These are phyloP conservation scores for Phytophthora niederhauseri DNA, from an alignment of 352 stramenopile genomes.

Conservation along the genomic window DNA sequence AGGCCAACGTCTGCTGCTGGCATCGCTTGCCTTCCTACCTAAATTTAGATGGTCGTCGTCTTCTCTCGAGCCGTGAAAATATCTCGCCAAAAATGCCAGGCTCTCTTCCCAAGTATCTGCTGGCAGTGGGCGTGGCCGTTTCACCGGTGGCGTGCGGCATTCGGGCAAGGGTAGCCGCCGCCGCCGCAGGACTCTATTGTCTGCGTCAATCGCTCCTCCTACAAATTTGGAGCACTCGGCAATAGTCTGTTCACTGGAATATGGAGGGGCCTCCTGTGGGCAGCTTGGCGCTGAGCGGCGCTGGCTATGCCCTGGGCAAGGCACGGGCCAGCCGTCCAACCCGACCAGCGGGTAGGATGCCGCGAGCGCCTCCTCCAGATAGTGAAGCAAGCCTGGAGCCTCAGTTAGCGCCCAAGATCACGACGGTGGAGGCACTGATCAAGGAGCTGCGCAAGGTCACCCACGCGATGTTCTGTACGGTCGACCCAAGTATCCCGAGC, in stretches of 20 bases:
- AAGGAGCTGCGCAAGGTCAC: constrained; percentile 56
- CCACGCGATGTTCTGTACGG: constrained; percentile 51
- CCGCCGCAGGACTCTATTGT: not conserved
- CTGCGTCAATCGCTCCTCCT: constrained; percentile 17
- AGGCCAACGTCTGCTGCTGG: constrained; percentile 6
- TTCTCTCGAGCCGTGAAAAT: constrained; percentile 9
- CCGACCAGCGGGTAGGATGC: constrained; percentile 12
- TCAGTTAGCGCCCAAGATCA: constrained; percentile 24
- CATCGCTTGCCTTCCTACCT: constrained; percentile 17
- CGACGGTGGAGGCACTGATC: constrained; percentile 52
- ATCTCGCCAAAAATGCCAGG: constrained; percentile 22
- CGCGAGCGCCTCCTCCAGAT: constrained; percentile 7
- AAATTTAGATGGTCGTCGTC: constrained; percentile 29
- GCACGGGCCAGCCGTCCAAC: constrained; percentile 6
- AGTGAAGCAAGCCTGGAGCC: constrained; percentile 11
- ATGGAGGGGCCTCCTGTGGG: constrained; percentile 38
- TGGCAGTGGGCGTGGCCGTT: constrained; percentile 18
- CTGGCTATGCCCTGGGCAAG: constrained; percentile 44
- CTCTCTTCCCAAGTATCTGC: not conserved
- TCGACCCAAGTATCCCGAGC: constrained; percentile 43
- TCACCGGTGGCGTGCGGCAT: constrained; percentile 19
- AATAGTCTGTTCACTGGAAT: constrained; percentile 21
- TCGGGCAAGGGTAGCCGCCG: constrained; percentile 2
- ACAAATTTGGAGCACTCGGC: constrained; percentile 23
- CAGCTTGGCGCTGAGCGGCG: constrained; percentile 43